These are phyloP conservation scores for Platanthera zijinensis DNA, from an alignment of 106 monocot genomes.

Conservation along the genomic window DNA sequence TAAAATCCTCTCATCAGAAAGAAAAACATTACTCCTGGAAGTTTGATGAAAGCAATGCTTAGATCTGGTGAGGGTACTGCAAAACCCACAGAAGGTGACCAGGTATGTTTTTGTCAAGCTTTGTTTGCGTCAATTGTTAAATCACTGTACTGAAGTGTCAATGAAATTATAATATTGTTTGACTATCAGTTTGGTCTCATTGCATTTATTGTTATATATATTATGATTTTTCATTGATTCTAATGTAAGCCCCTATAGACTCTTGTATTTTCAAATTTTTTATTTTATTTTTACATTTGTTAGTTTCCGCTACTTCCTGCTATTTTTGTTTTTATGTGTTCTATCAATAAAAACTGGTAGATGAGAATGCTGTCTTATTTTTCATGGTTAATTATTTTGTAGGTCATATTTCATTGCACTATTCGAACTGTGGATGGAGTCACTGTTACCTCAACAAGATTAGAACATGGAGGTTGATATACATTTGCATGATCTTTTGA, in stretches of 20 bases:
- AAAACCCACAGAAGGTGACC: constrained; percentile 69
- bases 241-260: neutral
- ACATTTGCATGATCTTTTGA: constrained; percentile 1
- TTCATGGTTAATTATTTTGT: constrained; percentile 8
- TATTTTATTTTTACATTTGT: neutral
- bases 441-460: constrained; percentile 57
- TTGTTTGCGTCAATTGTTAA: neutral
- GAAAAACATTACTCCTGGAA: constrained; percentile 63
- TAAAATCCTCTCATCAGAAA: constrained; percentile 30
- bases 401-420: constrained; percentile 87
- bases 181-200: neutral
- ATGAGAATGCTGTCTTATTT: neutral
- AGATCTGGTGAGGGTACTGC: constrained; percentile 41
- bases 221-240: neutral
- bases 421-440: constrained; percentile 72
- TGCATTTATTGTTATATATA: neutral
- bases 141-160: neutral
- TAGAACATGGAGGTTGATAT: constrained; percentile 63
- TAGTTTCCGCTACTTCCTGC: neutral
- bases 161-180: neutral
- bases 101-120: constrained; percentile 28
- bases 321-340: neutral
- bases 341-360: neutral
- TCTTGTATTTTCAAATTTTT: neutral
- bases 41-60: constrained; percentile 79